These are phyloP conservation scores for Ulota crispa DNA, from an alignment of 225 moss, liverwort and hornwort species.

Conservation along the genomic window DNA sequence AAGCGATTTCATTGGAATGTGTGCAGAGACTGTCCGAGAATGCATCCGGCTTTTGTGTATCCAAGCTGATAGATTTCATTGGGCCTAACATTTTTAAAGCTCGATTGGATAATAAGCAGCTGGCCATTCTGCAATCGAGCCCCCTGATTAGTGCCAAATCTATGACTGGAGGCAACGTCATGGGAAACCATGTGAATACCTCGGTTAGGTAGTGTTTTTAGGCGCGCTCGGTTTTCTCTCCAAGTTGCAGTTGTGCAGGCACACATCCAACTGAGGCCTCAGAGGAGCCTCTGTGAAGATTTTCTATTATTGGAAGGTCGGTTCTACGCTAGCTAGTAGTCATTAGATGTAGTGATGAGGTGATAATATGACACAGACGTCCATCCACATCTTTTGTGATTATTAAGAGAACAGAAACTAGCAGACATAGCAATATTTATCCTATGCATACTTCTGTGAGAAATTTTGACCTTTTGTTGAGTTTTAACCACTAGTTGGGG, in stretches of 20 bases:
- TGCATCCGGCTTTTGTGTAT: slow-evolving; percentile 72
- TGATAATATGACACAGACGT: slow-evolving; percentile 20
- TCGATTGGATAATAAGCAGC: slow-evolving; percentile 58
- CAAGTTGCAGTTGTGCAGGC: slow-evolving; percentile 5
- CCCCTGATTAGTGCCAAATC: slow-evolving; percentile 45
- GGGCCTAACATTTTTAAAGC: slow-evolving; percentile 81
- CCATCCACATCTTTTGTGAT: slow-evolving; percentile 36
- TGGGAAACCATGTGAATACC: slow-evolving; percentile 34
- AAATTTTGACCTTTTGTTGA: background rate
- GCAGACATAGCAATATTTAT: background rate
- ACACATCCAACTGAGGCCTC: background rate
- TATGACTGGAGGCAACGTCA: slow-evolving; percentile 26
- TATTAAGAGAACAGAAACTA: slow-evolving; percentile 5
- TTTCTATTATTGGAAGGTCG: slow-evolving; percentile 4
- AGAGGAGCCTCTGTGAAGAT: background rate
- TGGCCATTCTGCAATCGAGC: slow-evolving; percentile 55
- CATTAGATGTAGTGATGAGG: slow-evolving; percentile 41
- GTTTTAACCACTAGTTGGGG: background rate
- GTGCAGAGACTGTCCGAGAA: slow-evolving; percentile 75
- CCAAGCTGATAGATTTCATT: slow-evolving; percentile 68
- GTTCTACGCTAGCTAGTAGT: background rate
- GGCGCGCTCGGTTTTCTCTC: background rate
- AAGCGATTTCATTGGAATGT: background rate
- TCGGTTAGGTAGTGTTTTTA: slow-evolving; percentile 16
- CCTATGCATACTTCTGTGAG: background rate